A percentile compares a stretch with the other conserved stretches of the same genome.
phyloP scores from a whole-genome alignment of 2,329 filamentous ascomycete species.

The Eutypella sp. region DNA sequence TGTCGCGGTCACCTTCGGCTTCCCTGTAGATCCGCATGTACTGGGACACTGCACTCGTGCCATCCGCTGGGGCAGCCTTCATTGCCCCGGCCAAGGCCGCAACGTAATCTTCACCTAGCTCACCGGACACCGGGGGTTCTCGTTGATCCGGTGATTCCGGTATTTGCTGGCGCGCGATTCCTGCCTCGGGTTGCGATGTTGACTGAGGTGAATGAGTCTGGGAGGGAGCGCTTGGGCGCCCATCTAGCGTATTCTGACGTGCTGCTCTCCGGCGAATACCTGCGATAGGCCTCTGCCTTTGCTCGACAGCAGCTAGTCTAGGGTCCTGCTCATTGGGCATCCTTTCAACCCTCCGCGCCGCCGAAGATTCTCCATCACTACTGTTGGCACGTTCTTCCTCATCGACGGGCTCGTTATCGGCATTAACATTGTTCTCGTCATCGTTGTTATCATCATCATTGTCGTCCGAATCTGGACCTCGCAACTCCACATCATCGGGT shows the following conservation, averaged over 20 bases:
- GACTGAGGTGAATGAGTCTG: conserved; percentile 2
- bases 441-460: conserved; percentile 15
- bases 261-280: conserved; percentile 21
- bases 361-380: conserved; percentile 7
- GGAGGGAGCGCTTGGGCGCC: conserved; percentile 1
- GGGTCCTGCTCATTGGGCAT: conserved; percentile 6
- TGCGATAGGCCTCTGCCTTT: conserved; percentile 20
- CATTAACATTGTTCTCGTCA: conserved; percentile 7
- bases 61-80: conserved; percentile 7
- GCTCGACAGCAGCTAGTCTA: conserved; percentile 10
- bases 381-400: conserved; percentile 1
- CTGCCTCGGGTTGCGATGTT: background rate
- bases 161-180: too few relatives aligned
- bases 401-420: background rate
- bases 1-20: conserved; percentile 54
- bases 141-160: background rate
- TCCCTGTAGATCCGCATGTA: conserved; percentile 54
- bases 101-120: conserved; percentile 1
- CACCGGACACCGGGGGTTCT: background rate
- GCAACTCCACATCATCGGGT: conserved; percentile 8
- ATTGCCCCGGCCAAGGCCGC: background rate
- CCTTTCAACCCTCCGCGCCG: conserved; percentile 9
- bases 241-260: conserved; percentile 18
- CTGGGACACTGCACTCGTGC: conserved; percentile 32
- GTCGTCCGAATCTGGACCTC: conserved; percentile 6